These are phyloP conservation scores for Sclerotinia nivalis DNA, from an alignment of 2,329 filamentous ascomycete species.

Conservation along the genomic window DNA sequence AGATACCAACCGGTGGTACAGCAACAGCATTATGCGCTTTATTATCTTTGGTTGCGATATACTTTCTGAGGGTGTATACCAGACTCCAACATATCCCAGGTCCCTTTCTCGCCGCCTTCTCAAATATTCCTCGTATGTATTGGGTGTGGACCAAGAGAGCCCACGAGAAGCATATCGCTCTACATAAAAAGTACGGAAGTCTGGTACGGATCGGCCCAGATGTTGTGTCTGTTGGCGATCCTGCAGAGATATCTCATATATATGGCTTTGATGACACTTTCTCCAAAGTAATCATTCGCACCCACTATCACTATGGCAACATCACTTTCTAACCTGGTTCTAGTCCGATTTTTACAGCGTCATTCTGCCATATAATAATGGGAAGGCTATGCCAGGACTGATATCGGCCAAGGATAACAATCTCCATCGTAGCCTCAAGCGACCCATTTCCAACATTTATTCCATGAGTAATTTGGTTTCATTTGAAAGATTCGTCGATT, in stretches of 20 bases:
- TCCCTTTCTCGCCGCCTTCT: background rate
- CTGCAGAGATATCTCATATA: slow-evolving; percentile 19
- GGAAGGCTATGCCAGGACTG: slow-evolving; percentile 9
- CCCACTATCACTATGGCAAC: background rate
- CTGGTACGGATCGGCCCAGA: slow-evolving; percentile 24
- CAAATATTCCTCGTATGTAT: background rate
- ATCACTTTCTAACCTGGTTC: background rate
- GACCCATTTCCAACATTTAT: slow-evolving; percentile 28
- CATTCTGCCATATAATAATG: background rate
- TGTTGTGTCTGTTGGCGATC: slow-evolving; percentile 19
- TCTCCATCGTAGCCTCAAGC: background rate
- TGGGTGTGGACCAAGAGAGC: background rate
- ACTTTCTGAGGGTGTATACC: background rate
- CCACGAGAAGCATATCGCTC: background rate
- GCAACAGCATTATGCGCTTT: too few species aligned
- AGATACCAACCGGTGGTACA: too few species aligned
- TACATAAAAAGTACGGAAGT: slow-evolving; percentile 18
- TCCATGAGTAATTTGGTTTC: slow-evolving; percentile 38
- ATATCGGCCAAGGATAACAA: background rate
- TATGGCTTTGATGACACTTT: slow-evolving; percentile 21
- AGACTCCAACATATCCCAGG: background rate
- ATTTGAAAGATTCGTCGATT: slow-evolving; percentile 50
- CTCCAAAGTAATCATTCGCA: slow-evolving; percentile 13
- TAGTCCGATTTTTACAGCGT: slow-evolving; percentile 12
- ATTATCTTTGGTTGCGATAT: background rate